Conservation (phyloP, 371 early-diverging fungal species). For the Rhizomucor miehei region DNA sequence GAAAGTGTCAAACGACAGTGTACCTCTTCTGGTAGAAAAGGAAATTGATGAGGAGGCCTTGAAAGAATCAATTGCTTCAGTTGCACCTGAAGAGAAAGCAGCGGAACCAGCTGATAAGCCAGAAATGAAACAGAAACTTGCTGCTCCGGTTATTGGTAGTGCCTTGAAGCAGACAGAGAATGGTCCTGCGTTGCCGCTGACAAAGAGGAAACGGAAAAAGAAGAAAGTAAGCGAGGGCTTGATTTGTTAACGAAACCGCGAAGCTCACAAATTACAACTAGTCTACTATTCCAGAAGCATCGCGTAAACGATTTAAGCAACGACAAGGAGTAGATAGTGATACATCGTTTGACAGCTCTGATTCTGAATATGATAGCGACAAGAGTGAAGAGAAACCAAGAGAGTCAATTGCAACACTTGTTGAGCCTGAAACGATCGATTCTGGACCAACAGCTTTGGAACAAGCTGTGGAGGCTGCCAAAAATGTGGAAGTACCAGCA, state of each 20-base stretch:
- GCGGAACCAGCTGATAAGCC: no score
- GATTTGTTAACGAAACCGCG: background rate
- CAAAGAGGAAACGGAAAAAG: constrained; percentile 47
- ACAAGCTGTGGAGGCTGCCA: constrained; percentile 37
- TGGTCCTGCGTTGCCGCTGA: constrained; percentile 24
- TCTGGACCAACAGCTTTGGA: constrained; percentile 42
- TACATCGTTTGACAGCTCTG: constrained; percentile 65
- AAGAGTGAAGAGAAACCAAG: constrained; percentile 31
- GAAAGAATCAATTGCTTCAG: constrained; percentile 10
- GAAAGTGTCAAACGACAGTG: constrained; percentile 46
- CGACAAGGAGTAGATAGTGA: constrained; percentile 56
- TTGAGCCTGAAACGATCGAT: constrained; percentile 27
- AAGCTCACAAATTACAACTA: constrained; percentile 4
- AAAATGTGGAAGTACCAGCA: constrained; percentile 22
- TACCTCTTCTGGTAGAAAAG: constrained; percentile 47
- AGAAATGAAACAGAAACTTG: no score
- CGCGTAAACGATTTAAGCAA: constrained; percentile 42
- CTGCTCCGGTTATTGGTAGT: constrained; percentile 34
- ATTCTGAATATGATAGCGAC: constrained; percentile 56
- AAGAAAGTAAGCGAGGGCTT: constrained; percentile 23
- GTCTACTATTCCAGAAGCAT: constrained; percentile 43
- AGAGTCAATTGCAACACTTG: constrained; percentile 32
- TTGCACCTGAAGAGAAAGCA: background rate
- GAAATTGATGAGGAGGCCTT: constrained; percentile 26
- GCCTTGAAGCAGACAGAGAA: constrained; percentile 43